Evolutionary conservation across 495 filamentous ascomycete genomes (phyloP).

Genomic region (Neurospora discreta): DNA sequence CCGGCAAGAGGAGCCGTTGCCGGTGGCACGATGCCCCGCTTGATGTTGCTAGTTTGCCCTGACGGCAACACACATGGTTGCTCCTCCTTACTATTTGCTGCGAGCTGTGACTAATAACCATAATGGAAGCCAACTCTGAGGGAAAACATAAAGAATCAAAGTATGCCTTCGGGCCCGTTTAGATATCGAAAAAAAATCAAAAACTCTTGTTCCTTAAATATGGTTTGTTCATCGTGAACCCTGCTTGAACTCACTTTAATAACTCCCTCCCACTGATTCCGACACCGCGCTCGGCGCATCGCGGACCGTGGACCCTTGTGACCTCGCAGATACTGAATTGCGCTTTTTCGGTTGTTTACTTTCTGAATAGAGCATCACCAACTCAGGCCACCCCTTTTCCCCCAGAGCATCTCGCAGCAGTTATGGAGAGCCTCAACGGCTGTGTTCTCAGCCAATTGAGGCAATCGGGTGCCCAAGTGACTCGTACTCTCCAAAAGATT

Average conservation of each 20-base stretch:
- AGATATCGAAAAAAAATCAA: background rate
- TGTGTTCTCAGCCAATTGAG: slow-evolving; percentile 17
- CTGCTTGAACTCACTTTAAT: background rate
- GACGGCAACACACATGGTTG: background rate
- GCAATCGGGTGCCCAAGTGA: slow-evolving; percentile 18
- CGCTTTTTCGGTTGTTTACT: background rate
- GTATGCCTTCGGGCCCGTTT: background rate
- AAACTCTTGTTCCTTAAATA: background rate
- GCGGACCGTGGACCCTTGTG: background rate
- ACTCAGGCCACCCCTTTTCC: background rate
- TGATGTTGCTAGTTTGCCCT: background rate
- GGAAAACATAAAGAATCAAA: background rate
- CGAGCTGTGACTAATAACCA: background rate
- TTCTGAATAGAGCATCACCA: background rate
- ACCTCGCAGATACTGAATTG: background rate
- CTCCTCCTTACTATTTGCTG: background rate
- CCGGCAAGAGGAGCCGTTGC: background rate
- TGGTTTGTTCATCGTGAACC: background rate
- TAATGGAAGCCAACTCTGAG: background rate
- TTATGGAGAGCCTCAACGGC: slow-evolving; percentile 16
- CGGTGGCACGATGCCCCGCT: background rate
- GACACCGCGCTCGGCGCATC: background rate
- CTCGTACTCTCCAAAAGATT: slow-evolving; percentile 2
- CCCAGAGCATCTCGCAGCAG: slow-evolving; percentile 1
- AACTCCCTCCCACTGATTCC: background rate